Evolutionary conservation across 805 yeast genomes (phyloP).

Genomic region (Debaryomyces tyrocola): DNA sequence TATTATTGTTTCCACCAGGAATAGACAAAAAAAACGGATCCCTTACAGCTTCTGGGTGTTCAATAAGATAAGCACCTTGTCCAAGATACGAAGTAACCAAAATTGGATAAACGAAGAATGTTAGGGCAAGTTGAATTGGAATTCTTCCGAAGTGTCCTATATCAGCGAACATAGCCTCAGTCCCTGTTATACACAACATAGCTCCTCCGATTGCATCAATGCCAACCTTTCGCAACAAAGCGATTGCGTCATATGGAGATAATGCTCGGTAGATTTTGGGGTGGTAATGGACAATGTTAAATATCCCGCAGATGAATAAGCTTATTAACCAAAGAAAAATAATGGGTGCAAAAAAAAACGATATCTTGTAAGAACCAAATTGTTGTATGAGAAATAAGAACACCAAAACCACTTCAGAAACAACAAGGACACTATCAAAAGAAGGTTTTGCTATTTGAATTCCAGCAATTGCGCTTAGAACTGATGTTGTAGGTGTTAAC

Average conservation of each 20-base stretch:
- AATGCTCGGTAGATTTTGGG: slow-evolving; percentile 49
- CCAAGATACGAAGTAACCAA: slow-evolving; percentile 56
- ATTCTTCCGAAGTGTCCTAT: slow-evolving; percentile 54
- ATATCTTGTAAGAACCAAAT: slow-evolving; percentile 50
- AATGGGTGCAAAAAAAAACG: slow-evolving; percentile 54
- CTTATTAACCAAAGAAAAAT: slow-evolving; percentile 51
- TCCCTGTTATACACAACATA: slow-evolving; percentile 57
- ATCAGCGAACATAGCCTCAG: slow-evolving; percentile 67
- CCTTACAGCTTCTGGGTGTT: slow-evolving; percentile 36
- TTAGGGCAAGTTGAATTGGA: slow-evolving; percentile 50
- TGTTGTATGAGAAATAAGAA: slow-evolving; percentile 47
- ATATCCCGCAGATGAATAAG: slow-evolving; percentile 45
- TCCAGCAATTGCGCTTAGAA: slow-evolving; percentile 57
- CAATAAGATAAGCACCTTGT: slow-evolving; percentile 51
- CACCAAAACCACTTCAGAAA: slow-evolving; percentile 49
- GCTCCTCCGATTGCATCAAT: slow-evolving; percentile 49
- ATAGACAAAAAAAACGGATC: slow-evolving; percentile 50
- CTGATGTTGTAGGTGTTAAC: slow-evolving; percentile 64
- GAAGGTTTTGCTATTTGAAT: slow-evolving; percentile 52
- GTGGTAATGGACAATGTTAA: slow-evolving; percentile 39
- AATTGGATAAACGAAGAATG: slow-evolving; percentile 50
- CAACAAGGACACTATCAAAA: slow-evolving; percentile 44
- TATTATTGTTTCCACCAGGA: slow-evolving; percentile 48
- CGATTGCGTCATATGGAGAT: slow-evolving; percentile 53
- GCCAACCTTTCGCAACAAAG: slow-evolving; percentile 38